Conservation (phyloP, 139 green algal genomes). For the Closterium sp. region DNA sequence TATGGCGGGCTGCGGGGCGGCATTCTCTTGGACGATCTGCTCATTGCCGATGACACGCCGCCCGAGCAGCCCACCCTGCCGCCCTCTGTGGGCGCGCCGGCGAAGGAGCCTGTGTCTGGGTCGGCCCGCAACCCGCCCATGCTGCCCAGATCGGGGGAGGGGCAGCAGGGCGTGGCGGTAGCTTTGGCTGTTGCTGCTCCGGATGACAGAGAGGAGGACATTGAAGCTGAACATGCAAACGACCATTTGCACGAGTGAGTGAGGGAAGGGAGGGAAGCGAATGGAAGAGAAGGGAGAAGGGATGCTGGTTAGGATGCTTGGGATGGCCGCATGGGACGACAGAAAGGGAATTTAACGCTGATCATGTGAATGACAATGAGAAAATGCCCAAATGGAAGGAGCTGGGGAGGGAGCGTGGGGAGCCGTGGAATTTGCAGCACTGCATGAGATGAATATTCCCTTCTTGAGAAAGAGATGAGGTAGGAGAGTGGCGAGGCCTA, state of each 20-base stretch:
- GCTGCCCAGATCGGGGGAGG: neutral
- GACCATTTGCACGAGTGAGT: neutral
- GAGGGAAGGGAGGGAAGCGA: too few relatives aligned
- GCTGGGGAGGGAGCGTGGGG: too few relatives aligned
- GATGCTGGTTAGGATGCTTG: too few relatives aligned
- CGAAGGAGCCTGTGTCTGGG: neutral
- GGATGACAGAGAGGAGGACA: neutral
- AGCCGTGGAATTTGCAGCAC: too few relatives aligned
- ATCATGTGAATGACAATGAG: too few relatives aligned
- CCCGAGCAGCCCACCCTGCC: neutral
- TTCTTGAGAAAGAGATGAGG: too few relatives aligned
- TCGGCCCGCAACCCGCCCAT: neutral
- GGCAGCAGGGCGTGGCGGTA: neutral
- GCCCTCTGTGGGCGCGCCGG: neutral
- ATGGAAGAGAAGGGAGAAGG: too few relatives aligned
- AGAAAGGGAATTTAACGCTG: neutral
- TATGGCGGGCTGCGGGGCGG: slow-evolving; percentile 86
- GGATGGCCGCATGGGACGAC: too few relatives aligned
- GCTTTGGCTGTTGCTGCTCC: neutral
- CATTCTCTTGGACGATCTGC: slow-evolving; percentile 82
- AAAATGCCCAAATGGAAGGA: too few relatives aligned
- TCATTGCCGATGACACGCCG: slow-evolving; percentile 58
- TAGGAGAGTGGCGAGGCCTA: too few relatives aligned
- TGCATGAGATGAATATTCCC: too few relatives aligned
- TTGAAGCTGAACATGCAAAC: neutral